Evolutionary conservation across 495 filamentous ascomycete genomes (phyloP), one percentile per base, ranked within the genome.

Genomic region (Usnea hakonensis): DNA sequence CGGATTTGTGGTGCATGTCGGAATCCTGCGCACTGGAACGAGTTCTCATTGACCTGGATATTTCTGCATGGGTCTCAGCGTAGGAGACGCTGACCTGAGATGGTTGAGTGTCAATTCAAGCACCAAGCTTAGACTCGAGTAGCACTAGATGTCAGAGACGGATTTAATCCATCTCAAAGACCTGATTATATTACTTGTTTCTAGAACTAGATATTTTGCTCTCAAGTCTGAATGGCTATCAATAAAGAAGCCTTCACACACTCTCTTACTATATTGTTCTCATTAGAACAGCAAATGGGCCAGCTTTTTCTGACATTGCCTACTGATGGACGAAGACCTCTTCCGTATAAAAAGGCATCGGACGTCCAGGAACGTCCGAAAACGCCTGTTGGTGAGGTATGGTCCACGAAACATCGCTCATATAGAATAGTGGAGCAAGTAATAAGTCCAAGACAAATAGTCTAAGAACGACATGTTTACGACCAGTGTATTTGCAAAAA

Each of bases 1-100:
- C 7, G 86, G 86, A 11, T 90, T 88, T 70, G 84, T 83, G 19
- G 72, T 90, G 11, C 87, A 90, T 73, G 43, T 87, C 37, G 87
- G 86, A 17, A 70, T 88, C 28, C 73, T 88, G 61, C 76, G 72
- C 63, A 65, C 38, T 35, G 46, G 46, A 30, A 14, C 23, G 30
- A 28, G 4, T 23, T 46, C 5, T 7, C 16, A 23, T 32, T 58
- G 35, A 62, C 23, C 17, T 35, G 17, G 19, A 32, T 40, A n/a
- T 16, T 16, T 16, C 38, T 26, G 13, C 19, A 62, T 5, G 2
- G 19, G 6, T 46, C 28, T 26, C 13, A 21, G 19, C 19, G n/a
- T 17, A 23, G 41, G 41, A 38, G 36, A 38, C 10, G 36, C 36
- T 11, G 36, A 38, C 36, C 10, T 13, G 10, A 8, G 36, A 38